Evolutionary conservation across 768 basidiomycete species (phyloP), one percentile per base, ranked within the genome.

Genomic region (Chalciporus piperatus): DNA sequence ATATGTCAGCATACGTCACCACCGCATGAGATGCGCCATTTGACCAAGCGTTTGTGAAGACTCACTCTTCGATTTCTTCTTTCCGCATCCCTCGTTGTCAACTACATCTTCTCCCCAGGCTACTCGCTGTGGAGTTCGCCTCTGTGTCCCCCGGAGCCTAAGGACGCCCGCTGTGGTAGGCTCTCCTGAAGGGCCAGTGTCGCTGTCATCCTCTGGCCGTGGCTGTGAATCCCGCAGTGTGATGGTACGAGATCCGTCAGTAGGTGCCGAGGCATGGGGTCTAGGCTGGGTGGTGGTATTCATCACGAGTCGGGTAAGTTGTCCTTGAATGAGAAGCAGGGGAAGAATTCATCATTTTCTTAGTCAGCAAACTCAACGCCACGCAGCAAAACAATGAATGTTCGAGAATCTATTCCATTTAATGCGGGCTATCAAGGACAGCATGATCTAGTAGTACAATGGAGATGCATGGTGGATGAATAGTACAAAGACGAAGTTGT

Each of bases 51-150:
- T 38, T 16, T 17, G 14, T 28, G 41, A 25, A 13, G 7, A 22
- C 3, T 56, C 58, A 96, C 95, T 93, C 73, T 98, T 98, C 25
- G 92, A 92, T 56, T 88, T 91, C 71, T 97, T 96, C 77, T 80
- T 84, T 7, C 91, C 92, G 52, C 84, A 79, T 0, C 85, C 85
- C 61, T 98, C 95, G 62, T 98, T 97, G 66, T 98, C 95, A 3
- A 96, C 78, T 4, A 91, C 89, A 48, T 84, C 87, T 16, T 92
- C 87, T 19, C 72, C 79, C 95, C 95, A 97, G 1, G 79, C 83
- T 0, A 98, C 95, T 22, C 78, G 74, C 37, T 78, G 82, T 27
- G 71, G 70, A 23, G 71, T 71, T 27, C 73, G 58, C 1, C 65
- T 70, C 33, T 78, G 73, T 10, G 67, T 78, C 17, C 81, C 88